Conservation (phyloP, 768 basidiomycete species). For the Rhodosporidiobolus odoratus region DNA sequence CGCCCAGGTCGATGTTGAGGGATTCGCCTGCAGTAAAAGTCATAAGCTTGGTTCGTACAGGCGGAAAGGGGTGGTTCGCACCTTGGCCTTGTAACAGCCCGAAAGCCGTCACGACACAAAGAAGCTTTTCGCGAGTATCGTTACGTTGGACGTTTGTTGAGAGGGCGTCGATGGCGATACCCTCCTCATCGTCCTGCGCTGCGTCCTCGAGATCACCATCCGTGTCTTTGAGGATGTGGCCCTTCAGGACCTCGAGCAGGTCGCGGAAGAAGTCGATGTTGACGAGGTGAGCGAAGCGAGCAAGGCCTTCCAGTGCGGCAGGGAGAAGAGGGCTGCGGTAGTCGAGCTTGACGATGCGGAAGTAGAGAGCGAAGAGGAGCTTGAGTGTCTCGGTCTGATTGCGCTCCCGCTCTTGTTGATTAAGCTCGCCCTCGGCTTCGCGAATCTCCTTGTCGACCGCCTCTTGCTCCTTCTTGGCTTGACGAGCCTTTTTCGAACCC, state of each 20-base stretch:
- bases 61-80: conserved; percentile 42
- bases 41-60: neutral
- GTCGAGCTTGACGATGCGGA: conserved; percentile 78
- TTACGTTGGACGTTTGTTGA: conserved; percentile 43
- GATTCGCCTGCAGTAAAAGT: conserved; percentile 67
- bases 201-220: conserved; percentile 3
- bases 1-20: conserved; percentile 88
- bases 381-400: conserved; percentile 96
- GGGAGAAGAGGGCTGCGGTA: conserved; percentile 71
- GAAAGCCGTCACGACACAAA: conserved; percentile 93
- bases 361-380: conserved; percentile 92
- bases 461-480: conserved; percentile 76
- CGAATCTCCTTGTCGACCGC: conserved; percentile 85
- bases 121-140: conserved; percentile 50
- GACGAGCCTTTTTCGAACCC: conserved; percentile 83
- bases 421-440: conserved; percentile 89
- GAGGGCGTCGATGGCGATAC: conserved; percentile 2
- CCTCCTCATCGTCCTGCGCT: conserved; percentile 18
- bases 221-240: conserved; percentile 57
- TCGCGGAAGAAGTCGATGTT: conserved; percentile 99
- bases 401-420: conserved; percentile 77
- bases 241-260: conserved; percentile 76
- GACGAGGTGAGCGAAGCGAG: conserved; percentile 89
- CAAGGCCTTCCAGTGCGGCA: conserved; percentile 82
- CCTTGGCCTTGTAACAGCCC: conserved; percentile 96